phyloP scores from a whole-genome alignment of 2,329 filamentous ascomycete species.

The Fusarium phyllophilum region DNA sequence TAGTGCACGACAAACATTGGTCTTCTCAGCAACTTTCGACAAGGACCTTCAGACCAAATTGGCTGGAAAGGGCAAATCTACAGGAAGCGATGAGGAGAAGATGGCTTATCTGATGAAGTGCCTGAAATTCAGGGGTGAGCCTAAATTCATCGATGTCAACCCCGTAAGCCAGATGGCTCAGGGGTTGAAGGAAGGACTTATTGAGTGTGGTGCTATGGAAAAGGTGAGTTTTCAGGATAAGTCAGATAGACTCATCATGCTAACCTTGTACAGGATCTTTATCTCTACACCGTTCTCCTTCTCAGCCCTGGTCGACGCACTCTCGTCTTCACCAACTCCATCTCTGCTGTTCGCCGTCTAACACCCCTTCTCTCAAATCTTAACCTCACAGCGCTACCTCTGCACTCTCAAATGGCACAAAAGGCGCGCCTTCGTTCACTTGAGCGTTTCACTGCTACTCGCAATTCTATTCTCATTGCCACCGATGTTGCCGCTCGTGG shows the following conservation, averaged over 20 bases:
- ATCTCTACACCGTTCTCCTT: conserved; percentile 87
- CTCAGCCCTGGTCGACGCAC: conserved; percentile 84
- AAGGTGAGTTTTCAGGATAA: conserved; percentile 68
- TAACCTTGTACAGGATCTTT: conserved; percentile 73
- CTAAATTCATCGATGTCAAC: conserved; percentile 92
- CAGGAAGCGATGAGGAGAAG: conserved; percentile 74
- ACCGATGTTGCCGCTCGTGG: conserved; percentile 95
- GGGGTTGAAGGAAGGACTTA: conserved; percentile 84
- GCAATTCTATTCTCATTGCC: conserved; percentile 80
- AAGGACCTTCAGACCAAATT: conserved; percentile 92
- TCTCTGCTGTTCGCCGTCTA: conserved; percentile 88
- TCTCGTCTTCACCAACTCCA: conserved; percentile 95
- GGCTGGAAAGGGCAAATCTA: conserved; percentile 74
- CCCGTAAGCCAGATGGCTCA: conserved; percentile 89
- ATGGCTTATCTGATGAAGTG: conserved; percentile 94
- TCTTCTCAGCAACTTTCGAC: conserved; percentile 97
- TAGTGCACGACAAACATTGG: conserved; percentile 78
- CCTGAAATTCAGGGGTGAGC: conserved; percentile 85
- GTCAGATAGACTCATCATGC: background rate
- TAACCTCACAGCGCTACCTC: conserved; percentile 76
- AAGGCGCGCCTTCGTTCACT: conserved; percentile 94
- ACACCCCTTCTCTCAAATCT: conserved; percentile 86
- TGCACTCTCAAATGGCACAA: conserved; percentile 96
- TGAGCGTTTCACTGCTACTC: conserved; percentile 81
- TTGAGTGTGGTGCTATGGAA: conserved; percentile 92